Evolutionary conservation across 2,329 filamentous ascomycete genomes (phyloP).

Genomic region (Stemphylium lycopersici): DNA sequence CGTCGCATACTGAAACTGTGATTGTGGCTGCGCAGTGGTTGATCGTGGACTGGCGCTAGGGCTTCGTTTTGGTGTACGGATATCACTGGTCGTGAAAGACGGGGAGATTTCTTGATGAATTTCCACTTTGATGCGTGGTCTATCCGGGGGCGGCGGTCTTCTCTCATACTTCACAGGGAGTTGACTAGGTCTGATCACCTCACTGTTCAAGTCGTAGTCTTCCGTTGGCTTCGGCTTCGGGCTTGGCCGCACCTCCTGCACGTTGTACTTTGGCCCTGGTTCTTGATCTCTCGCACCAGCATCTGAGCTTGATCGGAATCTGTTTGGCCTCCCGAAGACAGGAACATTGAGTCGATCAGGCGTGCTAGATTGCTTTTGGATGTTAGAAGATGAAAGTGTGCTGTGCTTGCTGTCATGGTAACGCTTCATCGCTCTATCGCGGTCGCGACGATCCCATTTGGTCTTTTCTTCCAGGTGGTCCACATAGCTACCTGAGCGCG

Average conservation of each 20-base stretch:
- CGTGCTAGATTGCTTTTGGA: constrained; percentile 6
- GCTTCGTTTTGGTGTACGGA: constrained; percentile 13
- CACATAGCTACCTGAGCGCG: constrained; percentile 31
- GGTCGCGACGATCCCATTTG: constrained; percentile 22
- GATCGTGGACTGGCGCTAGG: constrained; percentile 27
- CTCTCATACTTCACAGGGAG: background rate
- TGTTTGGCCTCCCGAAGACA: constrained; percentile 16
- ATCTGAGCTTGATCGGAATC: constrained; percentile 17
- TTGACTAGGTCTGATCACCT: constrained; percentile 16
- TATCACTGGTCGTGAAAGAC: background rate
- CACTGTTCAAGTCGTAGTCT: constrained; percentile 14
- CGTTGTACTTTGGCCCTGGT: constrained; percentile 14
- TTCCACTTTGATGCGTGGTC: constrained; percentile 30
- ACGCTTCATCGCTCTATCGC: constrained; percentile 30
- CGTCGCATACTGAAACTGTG: constrained; percentile 26
- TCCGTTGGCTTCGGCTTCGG: constrained; percentile 2
- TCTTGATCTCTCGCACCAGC: constrained; percentile 9
- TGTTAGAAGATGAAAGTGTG: background rate
- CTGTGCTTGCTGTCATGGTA: constrained; percentile 24
- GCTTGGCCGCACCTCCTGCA: constrained; percentile 24
- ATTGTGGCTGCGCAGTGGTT: constrained; percentile 20
- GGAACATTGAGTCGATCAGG: constrained; percentile 33
- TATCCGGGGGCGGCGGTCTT: constrained; percentile 14
- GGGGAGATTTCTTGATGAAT: constrained; percentile 28
- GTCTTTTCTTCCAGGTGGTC: constrained; percentile 31